phyloP scores from a whole-genome alignment of 148 eudicot genomes.

The Camellia japonica region DNA sequence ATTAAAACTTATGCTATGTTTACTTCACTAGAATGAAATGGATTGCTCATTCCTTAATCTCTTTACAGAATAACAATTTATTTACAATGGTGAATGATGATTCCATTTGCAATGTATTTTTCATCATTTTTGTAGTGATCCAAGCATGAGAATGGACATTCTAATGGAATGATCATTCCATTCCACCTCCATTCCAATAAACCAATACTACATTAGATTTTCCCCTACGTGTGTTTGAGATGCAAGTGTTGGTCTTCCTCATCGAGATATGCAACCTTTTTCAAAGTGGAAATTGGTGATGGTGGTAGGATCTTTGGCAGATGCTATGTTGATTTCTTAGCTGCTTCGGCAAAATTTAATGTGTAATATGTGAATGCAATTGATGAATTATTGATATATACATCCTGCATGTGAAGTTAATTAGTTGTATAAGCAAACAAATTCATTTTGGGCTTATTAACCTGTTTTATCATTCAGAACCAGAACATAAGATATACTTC shows the following conservation, averaged over 20 bases:
- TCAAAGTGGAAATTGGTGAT: constrained; percentile 6
- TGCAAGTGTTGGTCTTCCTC: not conserved
- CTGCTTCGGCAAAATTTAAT: not conserved
- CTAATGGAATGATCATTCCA: no score
- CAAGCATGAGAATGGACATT: no score
- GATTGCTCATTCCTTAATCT: no score
- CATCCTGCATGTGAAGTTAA: not conserved
- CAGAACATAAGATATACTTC: not conserved
- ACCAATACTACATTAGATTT: not conserved
- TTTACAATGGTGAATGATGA: no score
- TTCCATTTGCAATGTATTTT: no score
- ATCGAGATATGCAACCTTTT: not conserved
- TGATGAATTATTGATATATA: not conserved
- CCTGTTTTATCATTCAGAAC: not conserved
- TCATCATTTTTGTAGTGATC: no score
- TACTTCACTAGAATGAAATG: no score
- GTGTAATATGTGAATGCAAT: not conserved
- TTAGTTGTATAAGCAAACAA: not conserved
- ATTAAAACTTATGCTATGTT: not conserved
- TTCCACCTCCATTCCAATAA: no score
- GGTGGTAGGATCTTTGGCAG: not conserved
- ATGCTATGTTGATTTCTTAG: not conserved
- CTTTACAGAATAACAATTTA: no score
- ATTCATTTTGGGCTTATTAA: not conserved
- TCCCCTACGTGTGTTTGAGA: not conserved